Evolutionary conservation across 345 rosid genomes (phyloP), one percentile per base, ranked within the genome.

Genomic region (Gossypium anomalum): DNA sequence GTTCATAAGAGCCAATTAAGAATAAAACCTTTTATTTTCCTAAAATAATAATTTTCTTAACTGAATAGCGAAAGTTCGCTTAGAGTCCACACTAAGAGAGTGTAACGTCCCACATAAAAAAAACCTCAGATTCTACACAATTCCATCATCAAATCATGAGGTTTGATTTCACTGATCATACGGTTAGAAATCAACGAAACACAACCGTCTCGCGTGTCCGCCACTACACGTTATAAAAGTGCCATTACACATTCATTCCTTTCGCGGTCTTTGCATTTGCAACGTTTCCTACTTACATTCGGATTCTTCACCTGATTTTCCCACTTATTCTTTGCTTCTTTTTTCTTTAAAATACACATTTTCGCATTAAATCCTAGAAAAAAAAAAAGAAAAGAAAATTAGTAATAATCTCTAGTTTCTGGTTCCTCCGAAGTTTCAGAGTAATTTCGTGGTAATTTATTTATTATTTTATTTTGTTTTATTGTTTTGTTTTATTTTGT

Each of bases 191-290:
- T 67, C 19, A 22, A 22, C 2, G 55, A n/a, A 47, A 7, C 53
- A 7, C 53, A 27, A 22, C 2, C 13, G 25, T 9, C 9, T 51
- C 45, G 10, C 2, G 44, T 69, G 23, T 69, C 59, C 45, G 15
- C 23, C 10, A 49, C 73, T 15, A 27, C 73, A 29, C 59, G 8
- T 27, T 69, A 51, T 68, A 49, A 1, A 16, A 51, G 3, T 9
- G 1, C 4, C 60, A 17, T 16, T 13, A 14, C 56, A 12, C 1
- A 17, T 71, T 20, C 12, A 14, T 20, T 57, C 38, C 65, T 58
- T 43, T 72, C 55, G 75, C 67, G 44, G 75, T 20, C 25, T 29
- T 52, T 5, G 58, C 22, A 17, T 70, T 53, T 43, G 11, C 67
- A 62, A 29, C 20, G 67, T n/a, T 64, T 63, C 67, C 47, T n/a